phyloP scores from a whole-genome alignment of 2,329 filamentous ascomycete species.

The Hirsutella thompsonii region DNA sequence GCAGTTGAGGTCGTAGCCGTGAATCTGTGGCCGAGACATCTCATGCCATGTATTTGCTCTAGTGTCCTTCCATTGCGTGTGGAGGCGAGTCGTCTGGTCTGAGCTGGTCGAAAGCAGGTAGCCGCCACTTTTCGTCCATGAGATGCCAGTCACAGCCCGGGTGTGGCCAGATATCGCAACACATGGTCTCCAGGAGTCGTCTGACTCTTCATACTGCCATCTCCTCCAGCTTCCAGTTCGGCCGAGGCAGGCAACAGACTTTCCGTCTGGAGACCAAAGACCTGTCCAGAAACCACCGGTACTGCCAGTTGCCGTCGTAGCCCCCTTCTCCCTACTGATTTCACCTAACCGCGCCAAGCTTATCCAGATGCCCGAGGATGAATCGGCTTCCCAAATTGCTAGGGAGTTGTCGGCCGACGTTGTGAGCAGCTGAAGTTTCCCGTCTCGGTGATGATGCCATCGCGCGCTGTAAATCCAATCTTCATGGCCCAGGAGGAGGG shows the following conservation, averaged over 20 bases:
- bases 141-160: slow-evolving; percentile 64
- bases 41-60: slow-evolving; percentile 68
- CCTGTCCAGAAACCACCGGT: slow-evolving; percentile 95
- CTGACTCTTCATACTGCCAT: slow-evolving; percentile 53
- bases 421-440: slow-evolving; percentile 62
- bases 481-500: slow-evolving; percentile 84
- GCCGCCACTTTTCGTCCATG: slow-evolving; percentile 70
- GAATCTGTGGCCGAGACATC: slow-evolving; percentile 89
- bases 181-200: slow-evolving; percentile 62
- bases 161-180: slow-evolving; percentile 77
- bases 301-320: slow-evolving; percentile 90
- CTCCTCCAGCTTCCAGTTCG: slow-evolving; percentile 87
- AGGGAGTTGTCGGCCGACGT: slow-evolving; percentile 93
- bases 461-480: slow-evolving; percentile 92
- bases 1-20: slow-evolving; percentile 96
- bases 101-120: slow-evolving; percentile 82
- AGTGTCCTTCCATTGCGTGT: slow-evolving; percentile 59
- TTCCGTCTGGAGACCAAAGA: slow-evolving; percentile 72
- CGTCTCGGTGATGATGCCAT: slow-evolving; percentile 48
- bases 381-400: slow-evolving; percentile 82
- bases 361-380: slow-evolving; percentile 79
- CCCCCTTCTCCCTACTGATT: slow-evolving; percentile 88
- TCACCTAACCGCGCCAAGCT: slow-evolving; percentile 78
- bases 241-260: slow-evolving; percentile 67
- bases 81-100: slow-evolving; percentile 86